Percentiles rank a stretch among this genome's conserved stretches.
Conservation (phyloP, 768 basidiomycete species). For the Russula dissimulans region DNA sequence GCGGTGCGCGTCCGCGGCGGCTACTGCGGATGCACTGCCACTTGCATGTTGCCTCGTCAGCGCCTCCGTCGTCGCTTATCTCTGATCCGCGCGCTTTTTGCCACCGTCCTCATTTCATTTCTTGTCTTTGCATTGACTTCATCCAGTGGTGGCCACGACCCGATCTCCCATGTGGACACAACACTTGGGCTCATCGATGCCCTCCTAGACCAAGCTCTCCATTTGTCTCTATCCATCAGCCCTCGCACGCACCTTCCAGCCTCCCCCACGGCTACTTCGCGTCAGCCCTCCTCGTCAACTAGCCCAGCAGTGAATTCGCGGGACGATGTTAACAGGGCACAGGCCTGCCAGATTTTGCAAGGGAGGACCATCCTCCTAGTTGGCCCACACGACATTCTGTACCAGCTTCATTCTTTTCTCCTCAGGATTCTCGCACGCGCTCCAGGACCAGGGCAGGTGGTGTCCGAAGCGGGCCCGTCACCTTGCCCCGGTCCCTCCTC, state of each 20-base stretch:
- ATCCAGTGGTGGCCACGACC: no score
- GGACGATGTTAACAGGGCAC: background rate
- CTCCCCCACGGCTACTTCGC: background rate
- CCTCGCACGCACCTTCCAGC: background rate
- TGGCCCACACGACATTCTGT: conserved; percentile 6
- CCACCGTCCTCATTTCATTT: no score
- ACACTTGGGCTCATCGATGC: background rate
- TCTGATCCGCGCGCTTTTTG: no score
- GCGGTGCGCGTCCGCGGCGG: no score
- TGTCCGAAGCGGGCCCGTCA: background rate
- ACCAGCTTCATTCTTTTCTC: conserved; percentile 10
- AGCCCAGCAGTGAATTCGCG: background rate
- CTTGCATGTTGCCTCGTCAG: no score
- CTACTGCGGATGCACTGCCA: no score
- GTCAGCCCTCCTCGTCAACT: no score
- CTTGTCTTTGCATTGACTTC: no score
- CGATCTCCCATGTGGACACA: no score
- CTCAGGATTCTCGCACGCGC: background rate
- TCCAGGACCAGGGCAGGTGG: background rate
- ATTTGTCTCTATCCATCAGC: background rate
- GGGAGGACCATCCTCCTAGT: conserved; percentile 5
- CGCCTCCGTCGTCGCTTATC: no score
- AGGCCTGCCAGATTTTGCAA: background rate
- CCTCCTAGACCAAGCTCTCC: conserved; percentile 2
- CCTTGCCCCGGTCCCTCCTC: conserved; percentile 7